Evolutionary conservation across 192 early-diverging fungal species (phyloP), one percentile per base, ranked within the genome.

Genomic region (Podila epigama): DNA sequence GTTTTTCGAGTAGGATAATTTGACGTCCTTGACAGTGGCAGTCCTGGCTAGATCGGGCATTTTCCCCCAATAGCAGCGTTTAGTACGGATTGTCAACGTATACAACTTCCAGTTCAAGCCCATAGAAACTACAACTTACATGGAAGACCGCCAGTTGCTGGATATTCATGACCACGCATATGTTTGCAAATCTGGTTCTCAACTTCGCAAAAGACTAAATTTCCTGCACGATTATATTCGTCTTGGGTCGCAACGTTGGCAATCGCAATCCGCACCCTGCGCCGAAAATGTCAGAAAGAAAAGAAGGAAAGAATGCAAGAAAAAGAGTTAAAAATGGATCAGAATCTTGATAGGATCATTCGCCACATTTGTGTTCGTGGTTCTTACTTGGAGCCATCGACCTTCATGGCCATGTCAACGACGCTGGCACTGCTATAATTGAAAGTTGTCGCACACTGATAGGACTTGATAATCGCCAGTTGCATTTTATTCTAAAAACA

Each of bases 201-300:
- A 5, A 77, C 54, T 18, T 77, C 73, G 20, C 60, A 63, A 10
- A 59, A 60, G 8, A 77, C 51, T 3, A 77, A 29, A 34, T 77
- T 77, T 13, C 73, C 73, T 16, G 44, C 51, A 28, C 73, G 66
- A 31, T 77, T 77, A 33, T 77, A 77, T 4, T 33, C 51, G 28
- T 77, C 73, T 39, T 63, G 65, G 1, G 73, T 77, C 8, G 73
- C 61, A 3, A 68, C 54, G 18, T 64, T 77, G 10, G 73, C 73
- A 4, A 68, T 58, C 0, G 66, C 73, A 12, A 77, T 41, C 22
- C 64, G 68, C 32, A 68, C 25, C 1, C 73, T 75, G 55, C 6
- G 18, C 13, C 18, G 48, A 9, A 12, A 18, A 34, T 31, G 11
- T 18, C 29, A 67, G 18, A 20, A 39, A 37, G 18, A n/a, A n/a